A percentile compares a stretch with the other conserved stretches of the same genome.
Conservation (phyloP, 306 rosid species). For the Medicago lupulina region DNA sequence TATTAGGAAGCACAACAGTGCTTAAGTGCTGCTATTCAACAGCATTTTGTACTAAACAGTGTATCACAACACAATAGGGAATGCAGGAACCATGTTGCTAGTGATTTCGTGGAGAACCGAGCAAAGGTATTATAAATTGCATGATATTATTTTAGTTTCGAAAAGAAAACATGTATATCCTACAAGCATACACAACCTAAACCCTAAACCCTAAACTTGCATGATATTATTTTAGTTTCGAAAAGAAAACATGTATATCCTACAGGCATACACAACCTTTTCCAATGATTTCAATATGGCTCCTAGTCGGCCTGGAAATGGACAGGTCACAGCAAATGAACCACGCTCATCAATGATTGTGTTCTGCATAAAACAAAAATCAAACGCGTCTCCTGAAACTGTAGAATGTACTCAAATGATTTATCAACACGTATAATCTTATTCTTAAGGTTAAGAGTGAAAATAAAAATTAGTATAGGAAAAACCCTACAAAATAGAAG, state of each 20-base stretch:
- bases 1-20: background rate
- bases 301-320: constrained; percentile 78
- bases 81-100: no score
- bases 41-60: background rate
- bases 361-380: constrained; percentile 60
- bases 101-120: constrained; percentile 7
- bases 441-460: background rate
- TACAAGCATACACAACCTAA: constrained; percentile 53
- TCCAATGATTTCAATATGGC: constrained; percentile 59
- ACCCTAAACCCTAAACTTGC: no score
- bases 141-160: constrained; percentile 30
- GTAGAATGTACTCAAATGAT: background rate
- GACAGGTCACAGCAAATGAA: constrained; percentile 84
- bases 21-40: background rate
- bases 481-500: background rate
- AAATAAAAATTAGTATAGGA: background rate
- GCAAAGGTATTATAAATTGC: background rate
- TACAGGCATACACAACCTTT: constrained; percentile 55
- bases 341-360: constrained; percentile 87
- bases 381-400: constrained; percentile 26
- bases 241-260: constrained; percentile 19
- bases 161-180: constrained; percentile 19
- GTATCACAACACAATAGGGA: background rate
- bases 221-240: constrained; percentile 30
- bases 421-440: constrained; percentile 18